Percentiles rank a stretch among this genome's conserved stretches.
Evolutionary conservation across 805 yeast genomes (phyloP).

Genomic region (Candida verbasci): DNA sequence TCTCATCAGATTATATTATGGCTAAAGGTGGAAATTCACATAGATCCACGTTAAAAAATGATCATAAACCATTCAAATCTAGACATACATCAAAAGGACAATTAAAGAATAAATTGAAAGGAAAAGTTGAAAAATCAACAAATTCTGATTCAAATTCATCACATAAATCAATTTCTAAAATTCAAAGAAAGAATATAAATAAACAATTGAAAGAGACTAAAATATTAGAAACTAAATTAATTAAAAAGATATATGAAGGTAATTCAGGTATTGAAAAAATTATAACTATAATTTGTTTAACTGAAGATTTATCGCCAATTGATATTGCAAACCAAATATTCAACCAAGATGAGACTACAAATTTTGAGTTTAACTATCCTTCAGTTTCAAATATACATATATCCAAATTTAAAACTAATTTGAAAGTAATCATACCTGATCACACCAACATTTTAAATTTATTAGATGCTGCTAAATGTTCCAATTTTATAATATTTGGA

Average conservation of each 20-base stretch:
- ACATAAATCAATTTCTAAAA: conserved; percentile 37
- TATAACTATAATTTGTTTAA: conserved; percentile 74
- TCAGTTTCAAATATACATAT: conserved; percentile 51
- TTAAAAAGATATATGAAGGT: conserved; percentile 75
- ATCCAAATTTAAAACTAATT: conserved; percentile 65
- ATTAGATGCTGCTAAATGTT: conserved; percentile 80
- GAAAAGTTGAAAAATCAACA: conserved; percentile 74
- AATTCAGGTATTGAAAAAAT: conserved; percentile 77
- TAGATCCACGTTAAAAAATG: conserved; percentile 75
- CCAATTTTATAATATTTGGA: conserved; percentile 90
- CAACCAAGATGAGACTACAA: conserved; percentile 26
- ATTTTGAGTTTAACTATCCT: conserved; percentile 32
- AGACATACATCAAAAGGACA: conserved; percentile 89
- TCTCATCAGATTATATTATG: conserved; percentile 9
- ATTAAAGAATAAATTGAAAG: conserved; percentile 73
- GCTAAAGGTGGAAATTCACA: conserved; percentile 63
- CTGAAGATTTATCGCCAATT: conserved; percentile 58
- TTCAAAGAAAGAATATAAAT: conserved; percentile 73
- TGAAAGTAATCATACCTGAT: conserved; percentile 74
- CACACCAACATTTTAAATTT: conserved; percentile 61
- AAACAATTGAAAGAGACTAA: conserved; percentile 76
- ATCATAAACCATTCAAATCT: conserved; percentile 87
- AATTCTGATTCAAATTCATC: conserved; percentile 31
- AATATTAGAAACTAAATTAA: conserved; percentile 52
- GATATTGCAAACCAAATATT: conserved; percentile 53